Evolutionary conservation across 306 rosid species (phyloP).

Genomic region (Nissolia schottii): DNA sequence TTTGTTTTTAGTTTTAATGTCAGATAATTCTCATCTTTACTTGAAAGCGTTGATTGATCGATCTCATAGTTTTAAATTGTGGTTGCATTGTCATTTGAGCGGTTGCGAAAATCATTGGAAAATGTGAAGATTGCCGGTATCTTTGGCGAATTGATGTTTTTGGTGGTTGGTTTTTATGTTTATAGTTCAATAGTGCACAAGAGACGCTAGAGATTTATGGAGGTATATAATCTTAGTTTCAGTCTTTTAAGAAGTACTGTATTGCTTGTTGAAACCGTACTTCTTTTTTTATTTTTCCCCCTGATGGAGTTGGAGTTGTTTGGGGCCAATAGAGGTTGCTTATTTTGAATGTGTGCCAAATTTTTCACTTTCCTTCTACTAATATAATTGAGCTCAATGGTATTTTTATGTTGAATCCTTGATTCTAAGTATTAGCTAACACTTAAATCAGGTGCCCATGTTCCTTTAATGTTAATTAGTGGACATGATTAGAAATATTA

Average conservation of each 20-base stretch:
- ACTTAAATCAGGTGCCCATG: not conserved
- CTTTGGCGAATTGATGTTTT: not conserved
- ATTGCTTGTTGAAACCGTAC: not conserved
- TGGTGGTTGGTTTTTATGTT: constrained; percentile 6
- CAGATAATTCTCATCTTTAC: not conserved
- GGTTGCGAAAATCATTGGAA: not conserved
- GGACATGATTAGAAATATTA: not conserved
- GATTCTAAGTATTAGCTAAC: not conserved
- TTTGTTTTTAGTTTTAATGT: not conserved
- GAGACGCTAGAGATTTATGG: not conserved
- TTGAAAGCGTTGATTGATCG: not conserved
- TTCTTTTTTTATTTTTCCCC: not conserved
- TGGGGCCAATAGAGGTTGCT: not conserved
- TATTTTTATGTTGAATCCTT: not conserved
- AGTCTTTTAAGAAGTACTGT: not conserved
- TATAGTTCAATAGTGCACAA: constrained; percentile 12
- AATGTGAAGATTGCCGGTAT: not conserved
- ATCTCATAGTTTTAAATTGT: not conserved
- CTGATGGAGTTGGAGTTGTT: not conserved
- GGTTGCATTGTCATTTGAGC: not conserved
- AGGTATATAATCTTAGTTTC: not conserved
- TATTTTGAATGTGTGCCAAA: constrained; percentile 6
- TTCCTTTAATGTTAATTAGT: not conserved
- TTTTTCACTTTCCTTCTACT: not conserved
- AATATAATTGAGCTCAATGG: not conserved